Percentiles rank a stretch among this genome's conserved stretches.
Conservation (phyloP, 176 grass and related monocot species). For the Lolium multiflorum region DNA sequence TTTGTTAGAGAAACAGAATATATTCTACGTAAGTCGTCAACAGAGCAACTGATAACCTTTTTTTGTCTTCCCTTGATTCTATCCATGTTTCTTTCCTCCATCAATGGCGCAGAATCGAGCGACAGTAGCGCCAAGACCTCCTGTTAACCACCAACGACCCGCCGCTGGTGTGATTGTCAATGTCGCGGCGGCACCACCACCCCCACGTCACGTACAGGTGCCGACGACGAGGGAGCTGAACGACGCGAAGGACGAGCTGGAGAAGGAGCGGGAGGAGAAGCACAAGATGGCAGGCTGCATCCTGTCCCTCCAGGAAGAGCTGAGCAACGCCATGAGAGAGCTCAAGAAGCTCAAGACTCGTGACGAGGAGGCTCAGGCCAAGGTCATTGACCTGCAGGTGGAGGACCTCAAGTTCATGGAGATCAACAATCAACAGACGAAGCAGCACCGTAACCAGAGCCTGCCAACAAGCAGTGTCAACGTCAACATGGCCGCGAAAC, state of each 20-base stretch:
- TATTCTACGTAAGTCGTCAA: too few relatives aligned
- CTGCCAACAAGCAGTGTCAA: fast-evolving
- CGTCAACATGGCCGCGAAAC: neutral
- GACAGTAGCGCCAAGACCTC: neutral
- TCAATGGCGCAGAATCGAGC: slow-evolving; percentile 40
- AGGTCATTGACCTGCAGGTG: slow-evolving; percentile 63
- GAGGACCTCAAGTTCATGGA: slow-evolving; percentile 74
- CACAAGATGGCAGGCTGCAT: slow-evolving; percentile 69
- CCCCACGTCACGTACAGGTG: neutral
- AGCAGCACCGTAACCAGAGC: neutral
- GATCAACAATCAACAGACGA: neutral
- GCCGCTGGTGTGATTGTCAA: neutral
- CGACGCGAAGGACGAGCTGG: slow-evolving; percentile 62
- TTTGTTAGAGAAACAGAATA: too few relatives aligned
- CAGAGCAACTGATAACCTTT: neutral
- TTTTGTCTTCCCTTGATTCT: neutral
- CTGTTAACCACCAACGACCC: neutral
- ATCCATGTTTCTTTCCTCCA: neutral
- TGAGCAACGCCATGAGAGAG: slow-evolving; percentile 66
- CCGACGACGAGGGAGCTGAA: slow-evolving; percentile 44
- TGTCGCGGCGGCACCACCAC: neutral
- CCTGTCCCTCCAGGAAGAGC: slow-evolving; percentile 65
- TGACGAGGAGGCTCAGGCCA: slow-evolving; percentile 27
- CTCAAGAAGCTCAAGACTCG: slow-evolving; percentile 62
- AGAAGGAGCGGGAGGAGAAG: slow-evolving; percentile 71